Evolutionary conservation across 202 grass and related monocot species (phyloP).

Genomic region (Brachypodium distachyon): DNA sequence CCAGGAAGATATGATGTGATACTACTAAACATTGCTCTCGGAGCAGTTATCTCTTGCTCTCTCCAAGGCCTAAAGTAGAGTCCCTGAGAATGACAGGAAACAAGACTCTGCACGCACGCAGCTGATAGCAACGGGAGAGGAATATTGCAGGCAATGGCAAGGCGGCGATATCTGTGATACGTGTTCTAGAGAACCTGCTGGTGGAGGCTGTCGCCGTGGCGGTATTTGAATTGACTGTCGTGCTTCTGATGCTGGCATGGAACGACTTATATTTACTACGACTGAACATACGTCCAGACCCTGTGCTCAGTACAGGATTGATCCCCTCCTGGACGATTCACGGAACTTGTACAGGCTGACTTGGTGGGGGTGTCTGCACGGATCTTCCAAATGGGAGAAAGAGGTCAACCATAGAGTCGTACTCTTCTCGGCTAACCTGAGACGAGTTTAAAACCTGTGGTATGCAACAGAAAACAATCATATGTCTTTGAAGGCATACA

Average conservation of each 20-base stretch:
- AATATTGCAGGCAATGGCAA: background rate
- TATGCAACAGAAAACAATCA: background rate
- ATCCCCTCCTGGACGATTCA: background rate
- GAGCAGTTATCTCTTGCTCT: slow-evolving; percentile 18
- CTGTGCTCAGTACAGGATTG: background rate
- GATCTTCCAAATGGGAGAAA: slow-evolving; percentile 61
- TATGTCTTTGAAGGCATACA: background rate
- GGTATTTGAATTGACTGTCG: background rate
- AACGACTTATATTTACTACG: background rate
- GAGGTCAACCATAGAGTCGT: slow-evolving; percentile 47
- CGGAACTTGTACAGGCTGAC: background rate
- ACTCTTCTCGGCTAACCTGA: slow-evolving; percentile 53
- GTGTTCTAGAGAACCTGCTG: background rate
- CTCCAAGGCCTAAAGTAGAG: background rate
- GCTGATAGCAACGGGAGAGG: background rate
- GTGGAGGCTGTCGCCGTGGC: background rate
- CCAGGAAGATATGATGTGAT: background rate
- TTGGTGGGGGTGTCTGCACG: background rate
- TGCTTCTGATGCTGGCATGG: background rate
- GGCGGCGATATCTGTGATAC: background rate
- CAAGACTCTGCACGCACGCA: background rate
- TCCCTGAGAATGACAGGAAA: background rate
- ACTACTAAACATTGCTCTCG: background rate
- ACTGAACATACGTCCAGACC: background rate
- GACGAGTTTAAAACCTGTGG: slow-evolving; percentile 55